Evolutionary conservation across 1,139 yeast species (phyloP).

Genomic region (Yamadazyma songkhlaensis): DNA sequence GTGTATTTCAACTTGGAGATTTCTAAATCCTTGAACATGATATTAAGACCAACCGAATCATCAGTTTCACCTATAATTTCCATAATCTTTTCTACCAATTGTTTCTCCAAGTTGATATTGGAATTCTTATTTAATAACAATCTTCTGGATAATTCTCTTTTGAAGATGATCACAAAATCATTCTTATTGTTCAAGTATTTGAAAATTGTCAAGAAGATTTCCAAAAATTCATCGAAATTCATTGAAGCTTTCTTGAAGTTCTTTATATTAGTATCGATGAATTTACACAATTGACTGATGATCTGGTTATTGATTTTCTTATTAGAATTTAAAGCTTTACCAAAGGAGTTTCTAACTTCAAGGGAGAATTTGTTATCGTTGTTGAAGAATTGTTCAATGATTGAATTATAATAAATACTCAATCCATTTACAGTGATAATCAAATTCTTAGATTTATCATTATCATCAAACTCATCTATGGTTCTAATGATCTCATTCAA

Average conservation of each 20-base stretch:
- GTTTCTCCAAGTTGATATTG: conserved; percentile 22
- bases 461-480: conserved; percentile 7
- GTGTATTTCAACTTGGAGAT: conserved; percentile 19
- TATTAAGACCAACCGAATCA: conserved; percentile 26
- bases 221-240: conserved; percentile 18
- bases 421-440: conserved; percentile 11
- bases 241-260: neutral
- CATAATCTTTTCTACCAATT: conserved; percentile 23
- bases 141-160: conserved; percentile 37
- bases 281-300: conserved; percentile 29
- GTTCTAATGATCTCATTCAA: conserved; percentile 7
- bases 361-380: conserved; percentile 23
- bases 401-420: conserved; percentile 11
- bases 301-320: conserved; percentile 18
- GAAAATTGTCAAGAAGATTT: conserved; percentile 25
- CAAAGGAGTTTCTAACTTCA: conserved; percentile 28
- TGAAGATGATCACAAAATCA: conserved; percentile 31
- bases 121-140: conserved; percentile 26
- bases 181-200: conserved; percentile 34
- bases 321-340: conserved; percentile 20
- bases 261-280: conserved; percentile 32
- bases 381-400: conserved; percentile 13
- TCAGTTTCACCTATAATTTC: conserved; percentile 34
- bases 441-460: conserved; percentile 6
- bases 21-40: conserved; percentile 34